Percentiles rank a stretch among this genome's conserved stretches.
Evolutionary conservation across 495 filamentous ascomycete species (phyloP).

Genomic region (Penicillium subrubescens): DNA sequence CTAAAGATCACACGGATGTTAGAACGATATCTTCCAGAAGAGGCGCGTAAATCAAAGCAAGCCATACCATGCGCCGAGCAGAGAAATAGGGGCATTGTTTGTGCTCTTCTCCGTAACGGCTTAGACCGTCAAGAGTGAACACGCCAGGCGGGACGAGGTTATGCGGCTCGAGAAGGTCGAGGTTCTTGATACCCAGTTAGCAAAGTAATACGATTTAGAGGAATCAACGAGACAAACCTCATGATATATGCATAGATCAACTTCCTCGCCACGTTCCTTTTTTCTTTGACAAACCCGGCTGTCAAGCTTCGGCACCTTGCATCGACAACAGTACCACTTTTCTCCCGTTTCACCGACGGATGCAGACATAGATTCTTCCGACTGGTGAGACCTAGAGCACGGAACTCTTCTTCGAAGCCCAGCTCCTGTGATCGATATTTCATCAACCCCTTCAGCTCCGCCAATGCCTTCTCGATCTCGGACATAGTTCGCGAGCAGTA

Average conservation of each 20-base stretch:
- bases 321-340: constrained; percentile 92
- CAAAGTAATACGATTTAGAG: neutral
- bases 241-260: constrained; percentile 93
- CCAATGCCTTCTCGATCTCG: constrained; percentile 82
- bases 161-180: constrained; percentile 91
- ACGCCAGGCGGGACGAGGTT: constrained; percentile 92
- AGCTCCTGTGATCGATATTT: constrained; percentile 87
- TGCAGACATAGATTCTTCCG: constrained; percentile 97
- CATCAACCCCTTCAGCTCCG: constrained; percentile 91
- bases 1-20: constrained; percentile 37
- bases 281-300: constrained; percentile 94
- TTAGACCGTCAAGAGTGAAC: constrained; percentile 89
- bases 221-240: constrained; percentile 58
- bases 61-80: constrained; percentile 83
- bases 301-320: constrained; percentile 93
- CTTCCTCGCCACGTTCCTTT: constrained; percentile 93
- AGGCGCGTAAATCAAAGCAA: neutral
- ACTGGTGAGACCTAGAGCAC: constrained; percentile 88
- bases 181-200: constrained; percentile 60
- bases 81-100: constrained; percentile 99
- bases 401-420: constrained; percentile 86
- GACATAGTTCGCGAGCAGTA: constrained; percentile 90
- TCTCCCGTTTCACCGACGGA: constrained; percentile 91
- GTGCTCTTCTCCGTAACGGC: constrained; percentile 87
- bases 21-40: neutral